Base-by-base conservation (phyloP, 352 stramenopile species). In the Globisporangium emineosum region DNA sequence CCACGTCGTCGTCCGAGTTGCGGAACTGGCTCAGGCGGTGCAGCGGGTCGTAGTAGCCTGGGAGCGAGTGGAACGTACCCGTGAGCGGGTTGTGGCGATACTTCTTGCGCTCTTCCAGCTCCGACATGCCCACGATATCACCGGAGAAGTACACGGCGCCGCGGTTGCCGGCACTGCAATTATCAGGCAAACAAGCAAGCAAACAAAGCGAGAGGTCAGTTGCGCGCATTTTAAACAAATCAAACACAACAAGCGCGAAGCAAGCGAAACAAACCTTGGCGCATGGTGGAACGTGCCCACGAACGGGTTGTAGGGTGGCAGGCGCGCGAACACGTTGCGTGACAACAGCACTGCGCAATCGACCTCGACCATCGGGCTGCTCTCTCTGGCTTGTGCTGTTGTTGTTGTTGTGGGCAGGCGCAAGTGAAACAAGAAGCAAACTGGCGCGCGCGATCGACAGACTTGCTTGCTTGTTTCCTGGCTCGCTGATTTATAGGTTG, bases 261-360 rank as follows among this genome's bases (percentile, higher is more conserved):
- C 17, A 25, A 56, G 49, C 50, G 25, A 29, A 2, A 60, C 60
- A 56, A 69, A 93, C 84, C 84, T 96, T 42, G 88, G 88, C n/a
- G 88, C 88, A 68, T 96, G 86, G 64, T 96, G 88, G 71, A 96
- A 96, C 25, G 87, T 95, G 74, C 88, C 88, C 33, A 96, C 85
- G 54, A 92, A 96, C 56, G 88, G 88, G 71, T 96, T 96, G 70
- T 94, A 94, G 40, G 86, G 86, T 42, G 88, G 87, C 58, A 96
- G 74, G 30, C 86, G 81, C 50, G 86, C 88, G 67, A 93, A 96
- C 62, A 96, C 83, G 62, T 87, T 87, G 68, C 73, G 79, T 58
- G 81, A 64, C 30, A 77, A 60, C 54, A 86, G 45, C 45, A 83
- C 70, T 6, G 65, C 64, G 71, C 72, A 80, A 40, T 79, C 75